These are phyloP conservation scores for Agroathelia rolfsii DNA, from an alignment of 1,284 basidiomycete genomes.

Conservation along the genomic window DNA sequence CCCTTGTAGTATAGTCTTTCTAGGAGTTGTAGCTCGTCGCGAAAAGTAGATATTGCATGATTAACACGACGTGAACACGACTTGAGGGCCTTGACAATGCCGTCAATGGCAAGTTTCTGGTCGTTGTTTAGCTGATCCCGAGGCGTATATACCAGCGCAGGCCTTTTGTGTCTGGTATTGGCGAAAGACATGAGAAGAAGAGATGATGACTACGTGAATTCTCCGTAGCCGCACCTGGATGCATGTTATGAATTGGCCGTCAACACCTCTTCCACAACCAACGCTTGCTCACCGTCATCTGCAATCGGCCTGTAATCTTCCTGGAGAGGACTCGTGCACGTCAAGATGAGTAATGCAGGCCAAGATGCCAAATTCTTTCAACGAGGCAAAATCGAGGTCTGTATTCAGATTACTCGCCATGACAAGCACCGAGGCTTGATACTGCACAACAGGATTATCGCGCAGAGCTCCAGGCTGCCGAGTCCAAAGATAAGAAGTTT, in stretches of 20 bases:
- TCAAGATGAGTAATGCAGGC: conserved; percentile 47
- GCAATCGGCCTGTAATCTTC: not conserved
- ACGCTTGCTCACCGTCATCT: not conserved
- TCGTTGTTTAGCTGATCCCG: not conserved
- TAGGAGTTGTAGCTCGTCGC: conserved; percentile 49
- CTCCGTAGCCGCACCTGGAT: too few species aligned
- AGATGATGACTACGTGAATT: too few species aligned
- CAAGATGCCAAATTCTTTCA: conserved; percentile 88
- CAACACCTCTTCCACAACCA: too few species aligned
- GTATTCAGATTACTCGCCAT: conserved; percentile 11
- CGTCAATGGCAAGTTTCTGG: conserved; percentile 30
- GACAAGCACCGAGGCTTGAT: conserved; percentile 8
- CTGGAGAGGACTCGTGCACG: not conserved
- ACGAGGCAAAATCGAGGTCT: conserved; percentile 85
- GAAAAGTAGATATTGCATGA: conserved; percentile 29
- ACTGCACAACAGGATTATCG: conserved; percentile 58
- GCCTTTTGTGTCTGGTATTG: too few species aligned
- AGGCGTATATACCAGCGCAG: conserved; percentile 8
- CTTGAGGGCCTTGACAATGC: conserved; percentile 52
- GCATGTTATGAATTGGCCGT: not conserved
- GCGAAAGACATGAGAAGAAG: too few species aligned
- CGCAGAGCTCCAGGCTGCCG: conserved; percentile 80
- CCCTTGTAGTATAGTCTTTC: conserved; percentile 69
- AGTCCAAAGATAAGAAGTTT: conserved; percentile 91
- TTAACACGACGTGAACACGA: conserved; percentile 40